Conservation (phyloP, 2,329 filamentous ascomycete genomes). For the Biscogniauxia sp. region DNA sequence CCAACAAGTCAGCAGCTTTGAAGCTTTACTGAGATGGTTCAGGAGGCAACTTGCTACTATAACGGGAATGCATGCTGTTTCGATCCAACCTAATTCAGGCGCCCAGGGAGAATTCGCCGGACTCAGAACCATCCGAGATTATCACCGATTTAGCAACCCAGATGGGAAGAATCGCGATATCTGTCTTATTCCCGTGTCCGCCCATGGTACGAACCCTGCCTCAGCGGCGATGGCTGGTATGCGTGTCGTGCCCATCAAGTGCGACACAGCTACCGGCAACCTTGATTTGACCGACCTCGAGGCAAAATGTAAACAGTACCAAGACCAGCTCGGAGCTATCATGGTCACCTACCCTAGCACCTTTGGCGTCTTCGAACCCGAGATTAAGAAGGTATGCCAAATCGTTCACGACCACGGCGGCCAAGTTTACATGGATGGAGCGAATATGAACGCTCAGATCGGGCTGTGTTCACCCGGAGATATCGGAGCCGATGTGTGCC, state of each 20-base stretch:
- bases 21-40: constrained; percentile 67
- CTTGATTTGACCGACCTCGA: constrained; percentile 83
- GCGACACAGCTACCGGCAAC: constrained; percentile 82
- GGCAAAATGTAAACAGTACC: constrained; percentile 85
- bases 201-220: constrained; percentile 93
- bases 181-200: constrained; percentile 91
- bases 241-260: constrained; percentile 91
- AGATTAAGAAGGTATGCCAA: constrained; percentile 79
- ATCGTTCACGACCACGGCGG: constrained; percentile 85
- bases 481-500: constrained; percentile 94
- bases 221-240: constrained; percentile 95
- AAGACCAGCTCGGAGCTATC: constrained; percentile 81
- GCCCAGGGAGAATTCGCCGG: constrained; percentile 95
- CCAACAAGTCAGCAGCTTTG: constrained; percentile 65
- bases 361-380: constrained; percentile 90
- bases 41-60: constrained; percentile 74
- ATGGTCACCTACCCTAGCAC: constrained; percentile 98
- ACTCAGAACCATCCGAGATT: constrained; percentile 82
- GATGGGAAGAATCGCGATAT: constrained; percentile 75
- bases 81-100: constrained; percentile 91
- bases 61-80: constrained; percentile 87
- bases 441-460: constrained; percentile 98
- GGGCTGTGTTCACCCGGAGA: constrained; percentile 91
- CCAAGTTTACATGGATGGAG: constrained; percentile 97
- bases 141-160: constrained; percentile 64